Conservation (phyloP, 1,284 basidiomycete genomes). For the Leucoagaricus sp. region DNA sequence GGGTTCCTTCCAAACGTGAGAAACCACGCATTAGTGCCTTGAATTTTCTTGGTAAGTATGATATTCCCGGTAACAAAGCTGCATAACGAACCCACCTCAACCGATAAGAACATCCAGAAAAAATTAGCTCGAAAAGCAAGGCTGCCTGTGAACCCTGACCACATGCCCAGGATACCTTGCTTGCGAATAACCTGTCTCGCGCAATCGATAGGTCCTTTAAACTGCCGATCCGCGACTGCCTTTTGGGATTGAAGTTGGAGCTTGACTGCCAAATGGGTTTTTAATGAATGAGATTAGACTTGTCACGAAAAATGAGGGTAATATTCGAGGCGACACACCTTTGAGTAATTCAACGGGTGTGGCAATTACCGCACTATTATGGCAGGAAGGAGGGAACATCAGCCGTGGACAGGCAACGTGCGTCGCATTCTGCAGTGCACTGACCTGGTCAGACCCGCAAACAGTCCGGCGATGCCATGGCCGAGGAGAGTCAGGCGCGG, state of each 20-base stretch:
- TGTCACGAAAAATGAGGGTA: constrained; percentile 7
- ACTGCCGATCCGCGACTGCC: constrained; percentile 53
- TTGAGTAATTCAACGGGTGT: constrained; percentile 76
- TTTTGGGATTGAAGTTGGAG: constrained; percentile 74
- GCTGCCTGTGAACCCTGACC: constrained; percentile 66
- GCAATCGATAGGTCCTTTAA: constrained; percentile 67
- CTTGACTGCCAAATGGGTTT: constrained; percentile 51
- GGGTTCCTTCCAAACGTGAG: constrained; percentile 50
- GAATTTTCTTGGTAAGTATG: constrained; percentile 14
- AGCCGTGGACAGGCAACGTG: background rate
- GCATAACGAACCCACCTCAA: constrained; percentile 45
- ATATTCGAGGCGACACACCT: constrained; percentile 38
- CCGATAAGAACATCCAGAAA: constrained; percentile 68
- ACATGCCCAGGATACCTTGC: constrained; percentile 61
- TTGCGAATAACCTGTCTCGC: constrained; percentile 51
- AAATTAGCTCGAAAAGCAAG: constrained; percentile 65
- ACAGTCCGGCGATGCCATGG: constrained; percentile 70
- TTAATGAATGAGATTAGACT: constrained; percentile 11
- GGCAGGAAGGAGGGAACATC: constrained; percentile 11
- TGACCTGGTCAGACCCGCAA: constrained; percentile 76
- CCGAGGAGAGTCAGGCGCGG: constrained; percentile 57
- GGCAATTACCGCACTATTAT: constrained; percentile 57
- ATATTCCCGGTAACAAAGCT: constrained; percentile 4
- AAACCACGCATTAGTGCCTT: constrained; percentile 60
- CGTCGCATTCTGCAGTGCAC: background rate